Conservation (phyloP, 345 rosid species). For the Bruguiera gymnorhiza region DNA sequence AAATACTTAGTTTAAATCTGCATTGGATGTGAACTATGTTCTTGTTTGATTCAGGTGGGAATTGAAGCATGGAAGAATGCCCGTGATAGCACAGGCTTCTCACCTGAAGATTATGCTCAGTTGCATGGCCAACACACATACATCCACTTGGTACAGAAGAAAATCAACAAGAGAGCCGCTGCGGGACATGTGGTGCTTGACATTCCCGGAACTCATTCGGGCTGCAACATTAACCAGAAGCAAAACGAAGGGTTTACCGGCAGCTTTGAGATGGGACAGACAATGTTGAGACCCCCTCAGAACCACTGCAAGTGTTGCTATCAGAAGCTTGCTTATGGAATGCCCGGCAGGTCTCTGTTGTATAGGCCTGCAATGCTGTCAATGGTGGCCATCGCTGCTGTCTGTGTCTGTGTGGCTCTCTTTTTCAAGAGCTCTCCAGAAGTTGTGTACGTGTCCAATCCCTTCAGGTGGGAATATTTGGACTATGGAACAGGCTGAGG, state of each 20-base stretch:
- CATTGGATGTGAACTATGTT: neutral
- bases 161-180: constrained; percentile 49
- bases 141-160: constrained; percentile 87
- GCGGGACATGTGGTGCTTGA: constrained; percentile 62
- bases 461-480: constrained; percentile 97
- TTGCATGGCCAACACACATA: constrained; percentile 89
- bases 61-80: constrained; percentile 88
- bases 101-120: constrained; percentile 95
- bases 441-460: constrained; percentile 81
- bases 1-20: neutral
- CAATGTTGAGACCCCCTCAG: constrained; percentile 22
- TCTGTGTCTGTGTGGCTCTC: constrained; percentile 95
- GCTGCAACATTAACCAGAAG: constrained; percentile 35
- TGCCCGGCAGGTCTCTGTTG: constrained; percentile 48
- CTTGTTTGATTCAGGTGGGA: constrained; percentile 58
- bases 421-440: constrained; percentile 95
- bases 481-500: constrained; percentile 74
- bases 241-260: constrained; percentile 32
- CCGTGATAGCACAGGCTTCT: constrained; percentile 78
- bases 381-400: constrained; percentile 97
- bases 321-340: constrained; percentile 51
- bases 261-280: constrained; percentile 59
- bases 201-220: constrained; percentile 39
- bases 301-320: constrained; percentile 65
- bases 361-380: constrained; percentile 98